Percentiles rank a stretch among this genome's conserved stretches.
Conservation (phyloP, 805 yeast species). For the Yamadazyma nakazawae region DNA sequence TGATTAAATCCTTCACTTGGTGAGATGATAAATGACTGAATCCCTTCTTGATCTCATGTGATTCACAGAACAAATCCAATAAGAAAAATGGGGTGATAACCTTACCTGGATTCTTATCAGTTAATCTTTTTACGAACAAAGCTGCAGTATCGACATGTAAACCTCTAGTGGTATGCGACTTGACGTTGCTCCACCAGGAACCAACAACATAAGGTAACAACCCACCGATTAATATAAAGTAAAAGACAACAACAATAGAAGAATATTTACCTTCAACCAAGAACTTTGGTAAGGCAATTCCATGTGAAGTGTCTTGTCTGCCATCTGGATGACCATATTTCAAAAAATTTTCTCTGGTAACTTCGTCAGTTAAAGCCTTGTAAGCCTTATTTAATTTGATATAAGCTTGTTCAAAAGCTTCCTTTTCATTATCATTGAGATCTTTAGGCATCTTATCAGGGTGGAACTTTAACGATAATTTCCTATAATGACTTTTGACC, state of each 20-base stretch:
- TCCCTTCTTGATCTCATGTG: slow-evolving; percentile 58
- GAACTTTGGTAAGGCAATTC: slow-evolving; percentile 92
- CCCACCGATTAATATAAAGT: slow-evolving; percentile 70
- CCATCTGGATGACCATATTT: slow-evolving; percentile 98
- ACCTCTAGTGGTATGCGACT: slow-evolving; percentile 77
- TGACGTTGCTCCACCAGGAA: slow-evolving; percentile 86
- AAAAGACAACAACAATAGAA: slow-evolving; percentile 55
- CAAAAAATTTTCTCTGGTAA: slow-evolving; percentile 72
- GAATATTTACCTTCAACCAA: slow-evolving; percentile 81
- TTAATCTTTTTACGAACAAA: slow-evolving; percentile 62
- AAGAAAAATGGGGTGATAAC: slow-evolving; percentile 57
- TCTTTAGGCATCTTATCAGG: slow-evolving; percentile 86
- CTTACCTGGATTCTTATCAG: slow-evolving; percentile 72
- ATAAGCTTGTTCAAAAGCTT: slow-evolving; percentile 66
- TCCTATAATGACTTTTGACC: slow-evolving; percentile 79
- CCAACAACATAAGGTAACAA: slow-evolving; percentile 79
- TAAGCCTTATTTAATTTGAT: slow-evolving; percentile 88
- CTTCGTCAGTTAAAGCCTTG: slow-evolving; percentile 90
- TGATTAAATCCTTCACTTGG: slow-evolving; percentile 46
- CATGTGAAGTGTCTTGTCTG: slow-evolving; percentile 84
- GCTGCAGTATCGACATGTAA: slow-evolving; percentile 83
- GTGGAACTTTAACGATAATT: slow-evolving; percentile 82
- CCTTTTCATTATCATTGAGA: slow-evolving; percentile 52
- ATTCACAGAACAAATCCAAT: slow-evolving; percentile 54
- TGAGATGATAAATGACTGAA: slow-evolving; percentile 38